Percentiles rank a stretch among this genome's conserved stretches.
phyloP scores from a whole-genome alignment of 169 alveolate species.

The Plasmodium knowlesi region DNA sequence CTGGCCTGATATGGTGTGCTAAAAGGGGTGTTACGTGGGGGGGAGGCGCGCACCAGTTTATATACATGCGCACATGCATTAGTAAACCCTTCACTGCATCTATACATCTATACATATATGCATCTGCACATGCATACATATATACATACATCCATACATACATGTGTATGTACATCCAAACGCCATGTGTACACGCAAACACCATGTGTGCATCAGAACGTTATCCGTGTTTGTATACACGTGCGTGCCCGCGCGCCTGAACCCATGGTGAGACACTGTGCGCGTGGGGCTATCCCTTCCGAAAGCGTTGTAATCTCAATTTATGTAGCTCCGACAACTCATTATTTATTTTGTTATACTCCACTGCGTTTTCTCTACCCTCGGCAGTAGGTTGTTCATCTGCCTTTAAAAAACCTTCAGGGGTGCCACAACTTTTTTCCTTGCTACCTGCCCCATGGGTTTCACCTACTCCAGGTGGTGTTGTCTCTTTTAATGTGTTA shows the following conservation, averaged over 20 bases:
- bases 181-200: no score
- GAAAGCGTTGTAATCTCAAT: slow-evolving; percentile 43
- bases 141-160: no score
- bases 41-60: no score
- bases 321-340: slow-evolving; percentile 51
- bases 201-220: no score
- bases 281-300: background rate
- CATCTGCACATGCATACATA: no score
- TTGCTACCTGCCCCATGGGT: background rate
- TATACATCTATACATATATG: background rate
- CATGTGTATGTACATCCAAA: no score
- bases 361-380: background rate
- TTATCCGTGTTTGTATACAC: background rate
- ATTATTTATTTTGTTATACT: slow-evolving; percentile 49
- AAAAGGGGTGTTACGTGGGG: background rate
- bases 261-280: no score
- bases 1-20: background rate
- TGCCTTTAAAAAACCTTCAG: background rate
- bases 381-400: background rate
- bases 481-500: background rate
- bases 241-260: background rate
- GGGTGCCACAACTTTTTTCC: background rate
- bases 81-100: background rate
- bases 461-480: background rate
- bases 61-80: background rate